Evolutionary conservation across 1,139 yeast species (phyloP), one percentile per base, ranked within the genome.

Genomic region (Diutina rugosa): DNA sequence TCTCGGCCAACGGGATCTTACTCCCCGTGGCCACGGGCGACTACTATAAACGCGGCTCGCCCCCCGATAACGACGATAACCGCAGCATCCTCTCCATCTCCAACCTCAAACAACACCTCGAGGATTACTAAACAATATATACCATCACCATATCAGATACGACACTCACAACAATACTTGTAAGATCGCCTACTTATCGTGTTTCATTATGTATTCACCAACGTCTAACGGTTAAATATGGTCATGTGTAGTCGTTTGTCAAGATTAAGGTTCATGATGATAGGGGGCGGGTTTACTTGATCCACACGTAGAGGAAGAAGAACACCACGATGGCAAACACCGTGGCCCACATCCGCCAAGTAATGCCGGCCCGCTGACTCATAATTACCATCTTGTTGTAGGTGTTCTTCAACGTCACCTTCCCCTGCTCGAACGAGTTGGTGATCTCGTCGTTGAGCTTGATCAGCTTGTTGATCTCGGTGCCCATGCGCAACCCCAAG

Each of bases 251-350:
- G 26, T 21, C 26, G 26, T 21, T 21, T 21, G 26, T 21, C 26
- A 21, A 21, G 4, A 21, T 21, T 21, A 21, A 21, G 26, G 26
- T 21, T 21, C 26, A 38, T n/a, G 45, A 12, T 38, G n/a, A 4
- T 21, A 2, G 26, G 26, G 26, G 26, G 26, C 4, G 12, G 14
- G 30, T 6, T 51, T 56, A 61, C 18, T 58, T 58, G 56, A 83
- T 63, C 96, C 97, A 87, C n/a, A 90, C 90, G 77, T 85, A 85
- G 69, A 89, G 82, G 69, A 90, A 91, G 65, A 87, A 73, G 59
- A 87, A 61, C 55, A 79, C 74, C 10, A 90, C 82, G 21, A 87
- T 63, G 41, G 69, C 70, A 67, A 89, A 85, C 59, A 90, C 82
- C 14, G 74, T 66, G 48, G 87, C 71, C 97, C 97, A 90, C 65